These are phyloP conservation scores for Aspergillus homomorphus DNA, from an alignment of 495 filamentous ascomycete genomes.

Conservation along the genomic window DNA sequence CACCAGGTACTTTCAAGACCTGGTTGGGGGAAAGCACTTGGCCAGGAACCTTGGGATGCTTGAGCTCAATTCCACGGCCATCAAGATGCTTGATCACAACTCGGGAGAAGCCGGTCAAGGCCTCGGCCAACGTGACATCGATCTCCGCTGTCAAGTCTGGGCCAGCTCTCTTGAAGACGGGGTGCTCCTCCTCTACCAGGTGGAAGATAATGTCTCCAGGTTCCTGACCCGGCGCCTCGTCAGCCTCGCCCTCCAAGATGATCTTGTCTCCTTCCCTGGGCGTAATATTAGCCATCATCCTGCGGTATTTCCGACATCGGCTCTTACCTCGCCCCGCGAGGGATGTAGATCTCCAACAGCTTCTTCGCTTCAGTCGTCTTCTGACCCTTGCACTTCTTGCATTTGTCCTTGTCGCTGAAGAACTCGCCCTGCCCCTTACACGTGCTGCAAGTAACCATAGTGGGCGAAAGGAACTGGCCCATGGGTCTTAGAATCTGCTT, in stretches of 20 bases:
- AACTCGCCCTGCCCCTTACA: conserved; percentile 80
- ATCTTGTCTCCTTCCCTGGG: conserved; percentile 78
- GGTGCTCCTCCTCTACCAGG: conserved; percentile 76
- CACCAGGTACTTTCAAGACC: conserved; percentile 76
- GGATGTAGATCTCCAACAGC: conserved; percentile 93
- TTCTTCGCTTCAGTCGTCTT: conserved; percentile 80
- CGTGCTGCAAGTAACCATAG: conserved; percentile 66
- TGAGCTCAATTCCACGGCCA: conserved; percentile 81
- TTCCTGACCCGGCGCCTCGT: conserved; percentile 85
- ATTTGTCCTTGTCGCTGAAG: conserved; percentile 91
- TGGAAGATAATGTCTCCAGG: conserved; percentile 92
- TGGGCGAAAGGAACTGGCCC: conserved; percentile 77
- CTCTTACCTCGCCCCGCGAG: conserved; percentile 69
- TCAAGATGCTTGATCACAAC: conserved; percentile 92
- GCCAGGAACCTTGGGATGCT: conserved; percentile 64
- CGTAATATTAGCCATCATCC: conserved; percentile 17
- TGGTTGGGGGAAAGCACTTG: conserved; percentile 76
- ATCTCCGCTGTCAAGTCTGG: conserved; percentile 78
- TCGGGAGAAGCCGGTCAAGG: conserved; percentile 82
- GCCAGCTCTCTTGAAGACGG: conserved; percentile 74
- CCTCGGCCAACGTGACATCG: conserved; percentile 76
- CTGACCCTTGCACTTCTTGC: conserved; percentile 96
- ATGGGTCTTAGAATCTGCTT: conserved; percentile 71
- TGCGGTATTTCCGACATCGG: neutral
- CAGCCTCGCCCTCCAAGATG: conserved; percentile 88